Evolutionary conservation across 2,329 filamentous ascomycete genomes (phyloP).

Genomic region (Mycocentrospora acerina): DNA sequence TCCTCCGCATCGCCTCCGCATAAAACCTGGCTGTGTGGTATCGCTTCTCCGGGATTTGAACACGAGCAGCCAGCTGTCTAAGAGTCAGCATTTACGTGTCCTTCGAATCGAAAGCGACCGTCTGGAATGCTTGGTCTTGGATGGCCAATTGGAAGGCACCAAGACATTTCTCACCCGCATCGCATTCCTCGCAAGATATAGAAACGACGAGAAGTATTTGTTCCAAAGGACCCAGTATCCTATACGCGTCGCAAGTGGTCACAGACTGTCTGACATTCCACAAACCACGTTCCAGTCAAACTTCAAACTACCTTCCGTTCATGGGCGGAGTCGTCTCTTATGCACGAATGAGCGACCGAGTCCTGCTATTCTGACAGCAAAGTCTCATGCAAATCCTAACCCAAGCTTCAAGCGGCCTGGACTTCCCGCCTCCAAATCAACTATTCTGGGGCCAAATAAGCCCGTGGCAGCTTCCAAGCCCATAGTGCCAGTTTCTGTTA

Average conservation of each 20-base stretch:
- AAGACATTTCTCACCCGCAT: slow-evolving; percentile 33
- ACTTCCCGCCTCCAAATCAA: slow-evolving; percentile 23
- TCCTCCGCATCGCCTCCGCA: slow-evolving; percentile 36
- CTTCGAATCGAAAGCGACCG: slow-evolving; percentile 28
- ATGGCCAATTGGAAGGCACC: slow-evolving; percentile 37
- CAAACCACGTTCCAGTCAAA: slow-evolving; percentile 12
- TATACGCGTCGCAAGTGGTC: slow-evolving; percentile 30
- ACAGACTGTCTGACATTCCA: neutral
- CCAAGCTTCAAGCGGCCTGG: slow-evolving; percentile 29
- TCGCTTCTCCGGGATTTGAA: slow-evolving; percentile 30
- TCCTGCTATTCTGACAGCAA: slow-evolving; percentile 1
- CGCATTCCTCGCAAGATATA: slow-evolving; percentile 30
- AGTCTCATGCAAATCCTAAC: slow-evolving; percentile 8
- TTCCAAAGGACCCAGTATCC: slow-evolving; percentile 38
- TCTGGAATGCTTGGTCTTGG: slow-evolving; percentile 36
- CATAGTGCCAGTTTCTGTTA: neutral
- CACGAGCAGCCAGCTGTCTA: slow-evolving; percentile 33
- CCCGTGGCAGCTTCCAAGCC: neutral
- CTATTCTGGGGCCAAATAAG: neutral
- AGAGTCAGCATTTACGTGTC: slow-evolving; percentile 34
- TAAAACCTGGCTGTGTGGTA: slow-evolving; percentile 38
- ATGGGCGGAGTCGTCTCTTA: slow-evolving; percentile 7
- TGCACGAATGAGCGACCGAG: slow-evolving; percentile 9
- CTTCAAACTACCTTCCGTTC: slow-evolving; percentile 25
- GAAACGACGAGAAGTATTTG: slow-evolving; percentile 25